Base-by-base conservation (phyloP, 495 filamentous ascomycete genomes). In the Terfezia claveryi region DNA sequence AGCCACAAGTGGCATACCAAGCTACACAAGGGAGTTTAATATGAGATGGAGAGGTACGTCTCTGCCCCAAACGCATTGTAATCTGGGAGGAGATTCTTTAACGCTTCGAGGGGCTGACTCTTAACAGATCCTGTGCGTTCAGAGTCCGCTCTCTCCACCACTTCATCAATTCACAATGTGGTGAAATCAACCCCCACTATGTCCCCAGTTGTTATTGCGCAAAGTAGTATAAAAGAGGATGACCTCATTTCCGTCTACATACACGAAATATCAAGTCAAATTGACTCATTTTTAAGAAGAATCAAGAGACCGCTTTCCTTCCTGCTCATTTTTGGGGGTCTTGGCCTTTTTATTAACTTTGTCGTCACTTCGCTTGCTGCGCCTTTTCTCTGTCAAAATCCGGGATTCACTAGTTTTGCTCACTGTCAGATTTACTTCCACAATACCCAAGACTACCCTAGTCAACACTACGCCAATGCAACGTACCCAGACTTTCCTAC, bases 401-500 rank as follows among this genome's bases (percentile, higher is more conserved):
- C 58, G 2, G 58, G 56, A 12, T 23, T 54, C 17, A 37, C 27
- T 20, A 50, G 8, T 49, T 49, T 36, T 38, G 20, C 37, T 51
- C 50, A 20, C n/a, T 51, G 50, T 23, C 23, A 23, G 23, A 23
- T 5, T 12, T 20, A 32, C 50, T 32, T 32, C 27, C 27, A 32
- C 27, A 32, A 32, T 32, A 32, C 27, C 27, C 27, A 32, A 32
- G 27, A 7, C 7, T 46, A 51, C 6, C 6, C n/a, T 5, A 23
- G 57, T 53, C 54, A 65, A 62, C 49, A 56, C 63, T 4, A 54
- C 62, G 54, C 51, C 9, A 57, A 59, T 41, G 53, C 61, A 1
- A 58, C 56, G 9, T 63, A 63, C 27, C 59, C 61, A 27, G 63
- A 66, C 51, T 66, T 66, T 23, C 62, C 63, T 8, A 66, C 63